These are phyloP conservation scores for Helotiales sp. DNA, from an alignment of 2,329 filamentous ascomycete species.

Conservation along the genomic window DNA sequence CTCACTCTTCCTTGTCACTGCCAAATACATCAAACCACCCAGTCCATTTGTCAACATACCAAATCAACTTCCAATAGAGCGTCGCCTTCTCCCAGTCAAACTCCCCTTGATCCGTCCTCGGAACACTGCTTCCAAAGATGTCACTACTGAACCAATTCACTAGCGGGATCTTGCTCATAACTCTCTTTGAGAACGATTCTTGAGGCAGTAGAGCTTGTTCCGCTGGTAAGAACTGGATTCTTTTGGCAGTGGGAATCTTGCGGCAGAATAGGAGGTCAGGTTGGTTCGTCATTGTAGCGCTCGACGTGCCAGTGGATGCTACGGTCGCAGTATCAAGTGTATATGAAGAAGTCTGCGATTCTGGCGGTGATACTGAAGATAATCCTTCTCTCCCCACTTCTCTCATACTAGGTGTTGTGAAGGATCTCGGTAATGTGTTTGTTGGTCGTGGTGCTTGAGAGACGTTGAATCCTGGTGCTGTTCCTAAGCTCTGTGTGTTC, in stretches of 20 bases:
- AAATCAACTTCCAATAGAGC: slow-evolving; percentile 68
- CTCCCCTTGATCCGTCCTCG: slow-evolving; percentile 68
- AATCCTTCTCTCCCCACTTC: slow-evolving; percentile 30
- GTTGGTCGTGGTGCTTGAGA: slow-evolving; percentile 17
- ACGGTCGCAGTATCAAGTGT: slow-evolving; percentile 60
- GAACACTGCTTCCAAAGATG: slow-evolving; percentile 76
- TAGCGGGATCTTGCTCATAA: slow-evolving; percentile 66
- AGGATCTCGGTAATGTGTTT: slow-evolving; percentile 29
- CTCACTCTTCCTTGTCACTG: slow-evolving; percentile 30
- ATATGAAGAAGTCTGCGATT: slow-evolving; percentile 44
- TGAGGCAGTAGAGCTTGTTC: slow-evolving; percentile 71
- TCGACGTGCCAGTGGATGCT: slow-evolving; percentile 32
- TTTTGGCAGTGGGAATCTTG: slow-evolving; percentile 66
- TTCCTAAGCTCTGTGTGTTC: slow-evolving; percentile 14
- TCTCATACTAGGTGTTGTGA: slow-evolving; percentile 28
- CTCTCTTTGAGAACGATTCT: slow-evolving; percentile 61
- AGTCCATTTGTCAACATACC: slow-evolving; percentile 60
- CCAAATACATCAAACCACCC: slow-evolving; percentile 58
- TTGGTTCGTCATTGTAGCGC: slow-evolving; percentile 29
- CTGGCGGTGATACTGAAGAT: slow-evolving; percentile 32
- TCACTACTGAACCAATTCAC: slow-evolving; percentile 69
- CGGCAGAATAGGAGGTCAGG: slow-evolving; percentile 51
- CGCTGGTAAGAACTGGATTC: slow-evolving; percentile 64
- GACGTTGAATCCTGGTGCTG: slow-evolving; percentile 14
- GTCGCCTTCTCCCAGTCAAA: slow-evolving; percentile 75